Evolutionary conservation across 202 grass and related monocot species (phyloP).

Genomic region (Bolboschoenoplectus hybrid): DNA sequence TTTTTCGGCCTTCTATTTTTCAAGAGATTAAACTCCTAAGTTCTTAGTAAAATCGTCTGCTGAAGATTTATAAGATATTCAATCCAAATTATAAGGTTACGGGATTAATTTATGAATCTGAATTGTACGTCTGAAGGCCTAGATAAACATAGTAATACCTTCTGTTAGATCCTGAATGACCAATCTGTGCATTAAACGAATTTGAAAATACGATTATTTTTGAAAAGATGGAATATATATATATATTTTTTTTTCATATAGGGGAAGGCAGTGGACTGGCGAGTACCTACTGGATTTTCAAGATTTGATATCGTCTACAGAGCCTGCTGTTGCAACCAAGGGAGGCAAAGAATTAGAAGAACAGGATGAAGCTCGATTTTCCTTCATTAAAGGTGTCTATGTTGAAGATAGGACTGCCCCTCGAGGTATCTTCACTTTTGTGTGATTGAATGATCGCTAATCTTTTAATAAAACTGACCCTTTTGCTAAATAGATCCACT

Average conservation of each 20-base stretch:
- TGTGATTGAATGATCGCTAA: background rate
- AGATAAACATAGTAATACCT: background rate
- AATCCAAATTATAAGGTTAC: conserved; percentile 16
- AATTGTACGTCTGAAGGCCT: background rate
- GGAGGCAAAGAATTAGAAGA: conserved; percentile 25
- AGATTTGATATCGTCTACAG: conserved; percentile 55
- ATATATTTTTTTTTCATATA: conserved; percentile 26
- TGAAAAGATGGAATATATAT: background rate
- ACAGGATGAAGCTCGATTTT: conserved; percentile 75
- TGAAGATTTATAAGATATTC: background rate
- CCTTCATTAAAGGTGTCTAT: conserved; percentile 82
- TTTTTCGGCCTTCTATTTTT: background rate
- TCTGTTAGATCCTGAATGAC: no score
- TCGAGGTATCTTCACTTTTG: conserved; percentile 47
- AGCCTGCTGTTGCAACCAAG: conserved; percentile 42
- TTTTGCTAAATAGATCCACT: conserved; percentile 1
- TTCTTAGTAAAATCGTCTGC: background rate
- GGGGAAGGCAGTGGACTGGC: conserved; percentile 87
- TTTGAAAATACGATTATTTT: background rate
- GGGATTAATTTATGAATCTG: background rate
- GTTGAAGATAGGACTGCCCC: conserved; percentile 42
- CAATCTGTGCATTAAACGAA: no score
- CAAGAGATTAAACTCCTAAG: background rate
- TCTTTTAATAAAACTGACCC: background rate
- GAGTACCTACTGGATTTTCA: conserved; percentile 91